A percentile compares a stretch with the other conserved stretches of the same genome.
Evolutionary conservation across 257 asterid species (phyloP).

Genomic region (Ophiorrhiza pumila): DNA sequence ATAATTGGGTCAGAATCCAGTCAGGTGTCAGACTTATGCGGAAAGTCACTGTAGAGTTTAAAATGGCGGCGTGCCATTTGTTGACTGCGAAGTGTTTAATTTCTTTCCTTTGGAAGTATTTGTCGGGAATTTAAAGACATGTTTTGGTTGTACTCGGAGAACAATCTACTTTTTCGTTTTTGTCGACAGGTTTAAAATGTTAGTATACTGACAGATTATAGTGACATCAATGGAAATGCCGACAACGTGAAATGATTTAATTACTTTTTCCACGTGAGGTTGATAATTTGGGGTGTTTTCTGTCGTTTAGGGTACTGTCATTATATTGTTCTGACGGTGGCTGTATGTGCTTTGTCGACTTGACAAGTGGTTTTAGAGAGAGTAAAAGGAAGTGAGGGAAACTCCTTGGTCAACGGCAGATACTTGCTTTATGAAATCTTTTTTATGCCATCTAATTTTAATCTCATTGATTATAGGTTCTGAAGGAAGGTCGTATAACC

Average conservation of each 20-base stretch:
- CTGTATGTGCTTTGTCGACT: background rate
- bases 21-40: background rate
- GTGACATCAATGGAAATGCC: background rate
- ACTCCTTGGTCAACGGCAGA: background rate
- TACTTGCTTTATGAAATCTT: background rate
- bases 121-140: background rate
- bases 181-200: background rate
- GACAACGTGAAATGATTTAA: background rate
- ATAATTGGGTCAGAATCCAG: background rate
- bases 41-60: background rate
- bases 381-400: background rate
- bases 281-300: no score
- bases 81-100: background rate
- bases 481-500: conserved; percentile 82
- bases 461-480: conserved; percentile 53
- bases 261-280: background rate
- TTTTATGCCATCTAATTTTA: background rate
- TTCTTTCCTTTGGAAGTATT: background rate
- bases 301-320: background rate
- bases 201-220: background rate
- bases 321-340: background rate
- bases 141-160: background rate
- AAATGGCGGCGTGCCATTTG: background rate
- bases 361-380: background rate
- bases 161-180: background rate